Evolutionary conservation across 441 rosid species (phyloP).

Genomic region (Mallotus repandus): DNA sequence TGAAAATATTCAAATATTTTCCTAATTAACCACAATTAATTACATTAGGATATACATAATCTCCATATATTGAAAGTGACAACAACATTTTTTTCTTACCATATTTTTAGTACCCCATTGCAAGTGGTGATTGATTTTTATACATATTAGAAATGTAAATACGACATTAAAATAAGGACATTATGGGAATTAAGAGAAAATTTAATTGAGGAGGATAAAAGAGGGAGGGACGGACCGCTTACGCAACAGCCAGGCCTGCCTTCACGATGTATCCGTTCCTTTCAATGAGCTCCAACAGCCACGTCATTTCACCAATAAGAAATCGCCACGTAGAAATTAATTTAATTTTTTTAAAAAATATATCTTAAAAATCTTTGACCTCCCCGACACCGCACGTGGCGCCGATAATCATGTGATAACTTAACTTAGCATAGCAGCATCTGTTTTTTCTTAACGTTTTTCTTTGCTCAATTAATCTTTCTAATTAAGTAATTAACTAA

Average conservation of each 20-base stretch:
- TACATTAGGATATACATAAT: no score
- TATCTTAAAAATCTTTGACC: slow-evolving; percentile 16
- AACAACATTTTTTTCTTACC: no score
- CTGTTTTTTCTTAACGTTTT: not conserved
- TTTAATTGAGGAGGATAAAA: not conserved
- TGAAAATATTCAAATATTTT: no score
- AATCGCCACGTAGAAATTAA: slow-evolving; percentile 11
- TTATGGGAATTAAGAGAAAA: not conserved
- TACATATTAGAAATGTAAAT: not conserved
- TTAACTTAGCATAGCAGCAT: not conserved
- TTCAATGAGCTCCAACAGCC: slow-evolving; percentile 19
- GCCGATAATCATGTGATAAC: slow-evolving; percentile 30
- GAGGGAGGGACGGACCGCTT: slow-evolving; percentile 23
- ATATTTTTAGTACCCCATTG: no score
- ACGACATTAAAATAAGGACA: not conserved
- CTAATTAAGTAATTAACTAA: not conserved
- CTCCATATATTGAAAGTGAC: no score
- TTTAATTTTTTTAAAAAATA: not conserved
- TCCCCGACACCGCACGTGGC: slow-evolving; percentile 39
- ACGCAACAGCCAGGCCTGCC: slow-evolving; percentile 26
- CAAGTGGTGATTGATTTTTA: no score
- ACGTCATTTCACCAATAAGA: slow-evolving; percentile 25
- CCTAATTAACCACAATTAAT: no score
- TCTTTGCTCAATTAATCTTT: not conserved
- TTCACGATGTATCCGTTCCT: not conserved